A percentile compares a stretch with the other conserved stretches of the same genome.
These are phyloP conservation scores for Vanderwaltozyma yarrowii DNA, from an alignment of 805 yeast genomes.

Conservation along the genomic window DNA sequence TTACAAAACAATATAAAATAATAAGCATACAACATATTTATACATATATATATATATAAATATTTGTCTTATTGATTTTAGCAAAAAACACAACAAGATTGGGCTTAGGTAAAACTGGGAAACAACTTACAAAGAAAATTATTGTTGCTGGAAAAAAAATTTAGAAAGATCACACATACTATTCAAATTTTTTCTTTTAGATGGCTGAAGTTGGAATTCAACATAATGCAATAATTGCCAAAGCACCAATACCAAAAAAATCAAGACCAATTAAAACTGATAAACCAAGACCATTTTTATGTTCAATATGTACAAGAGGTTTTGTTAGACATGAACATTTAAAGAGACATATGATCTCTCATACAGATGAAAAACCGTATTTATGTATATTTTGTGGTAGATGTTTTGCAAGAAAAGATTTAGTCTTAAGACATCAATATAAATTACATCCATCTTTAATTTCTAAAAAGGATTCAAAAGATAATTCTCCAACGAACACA, in stretches of 20 bases:
- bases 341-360: constrained; percentile 87
- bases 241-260: constrained; percentile 68
- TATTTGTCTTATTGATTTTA: too few relatives aligned
- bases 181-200: background rate
- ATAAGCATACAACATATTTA: too few relatives aligned
- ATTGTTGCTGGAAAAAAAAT: too few relatives aligned
- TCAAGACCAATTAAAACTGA: constrained; percentile 78
- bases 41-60: too few relatives aligned
- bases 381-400: constrained; percentile 95
- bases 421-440: constrained; percentile 88
- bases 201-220: background rate
- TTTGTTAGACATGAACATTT: constrained; percentile 93
- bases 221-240: background rate
- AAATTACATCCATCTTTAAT: constrained; percentile 59
- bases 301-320: constrained; percentile 85
- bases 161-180: background rate
- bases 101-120: too few relatives aligned
- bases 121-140: too few relatives aligned
- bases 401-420: constrained; percentile 84
- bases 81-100: too few relatives aligned
- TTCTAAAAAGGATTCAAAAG: constrained; percentile 17
- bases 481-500: background rate
- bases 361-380: constrained; percentile 92
- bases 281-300: constrained; percentile 88
- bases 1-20: too few relatives aligned